phyloP scores from a whole-genome alignment of 768 basidiomycete species.

The Naematelia encephala region DNA sequence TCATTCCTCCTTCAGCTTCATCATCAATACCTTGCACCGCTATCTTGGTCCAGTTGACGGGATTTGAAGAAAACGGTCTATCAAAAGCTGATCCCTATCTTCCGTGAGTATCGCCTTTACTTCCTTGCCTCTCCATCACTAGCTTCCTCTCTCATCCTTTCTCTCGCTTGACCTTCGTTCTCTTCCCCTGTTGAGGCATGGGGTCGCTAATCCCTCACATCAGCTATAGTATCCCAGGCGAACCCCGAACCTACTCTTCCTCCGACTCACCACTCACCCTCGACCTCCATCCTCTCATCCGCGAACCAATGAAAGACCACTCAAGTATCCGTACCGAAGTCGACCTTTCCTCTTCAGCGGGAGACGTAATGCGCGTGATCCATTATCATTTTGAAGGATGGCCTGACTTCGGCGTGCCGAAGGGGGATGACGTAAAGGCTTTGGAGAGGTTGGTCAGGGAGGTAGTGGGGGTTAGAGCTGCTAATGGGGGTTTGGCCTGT shows the following conservation, averaged over 20 bases:
- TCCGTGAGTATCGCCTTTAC: conserved; percentile 18
- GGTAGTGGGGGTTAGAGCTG: conserved; percentile 17
- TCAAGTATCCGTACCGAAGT: background rate
- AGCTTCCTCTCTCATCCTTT: conserved; percentile 1
- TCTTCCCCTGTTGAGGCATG: background rate
- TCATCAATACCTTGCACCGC: conserved; percentile 13
- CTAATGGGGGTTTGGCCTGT: conserved; percentile 15
- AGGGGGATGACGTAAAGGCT: conserved; percentile 23
- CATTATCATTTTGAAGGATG: conserved; percentile 46
- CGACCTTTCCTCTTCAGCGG: background rate
- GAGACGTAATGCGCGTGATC: background rate
- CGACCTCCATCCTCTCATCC: background rate
- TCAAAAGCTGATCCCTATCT: conserved; percentile 50
- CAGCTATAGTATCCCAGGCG: background rate
- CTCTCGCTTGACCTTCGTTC: no score
- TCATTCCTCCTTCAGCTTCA: background rate
- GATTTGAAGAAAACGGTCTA: conserved; percentile 38
- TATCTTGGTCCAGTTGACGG: conserved; percentile 50
- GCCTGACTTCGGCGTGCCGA: conserved; percentile 49
- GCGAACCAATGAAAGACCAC: background rate
- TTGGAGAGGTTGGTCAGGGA: conserved; percentile 26
- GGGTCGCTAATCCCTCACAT: background rate
- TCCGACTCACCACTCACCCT: conserved; percentile 3
- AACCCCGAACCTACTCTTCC: background rate
- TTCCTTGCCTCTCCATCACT: no score